Evolutionary conservation across 768 basidiomycete species (phyloP).

Genomic region (Panaeolus papilionaceus): DNA sequence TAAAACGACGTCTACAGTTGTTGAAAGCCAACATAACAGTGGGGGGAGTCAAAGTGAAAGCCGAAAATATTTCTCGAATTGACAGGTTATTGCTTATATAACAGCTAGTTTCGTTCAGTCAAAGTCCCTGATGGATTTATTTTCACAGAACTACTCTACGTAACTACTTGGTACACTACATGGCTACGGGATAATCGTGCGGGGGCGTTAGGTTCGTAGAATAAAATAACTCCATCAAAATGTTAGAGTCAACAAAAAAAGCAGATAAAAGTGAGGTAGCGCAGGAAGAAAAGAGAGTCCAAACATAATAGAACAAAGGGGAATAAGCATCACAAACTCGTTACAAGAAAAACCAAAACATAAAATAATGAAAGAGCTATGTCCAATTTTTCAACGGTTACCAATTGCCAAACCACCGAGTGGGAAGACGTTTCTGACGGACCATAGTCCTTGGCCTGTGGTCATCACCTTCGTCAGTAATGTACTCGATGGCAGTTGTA

Average conservation of each 20-base stretch:
- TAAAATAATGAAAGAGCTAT: constrained; percentile 29
- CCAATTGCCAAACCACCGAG: constrained; percentile 69
- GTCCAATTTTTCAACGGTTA: constrained; percentile 35
- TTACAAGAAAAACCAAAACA: constrained; percentile 33
- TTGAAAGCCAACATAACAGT: constrained; percentile 3
- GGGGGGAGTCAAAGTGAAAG: background rate
- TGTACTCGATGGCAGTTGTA: constrained; percentile 74
- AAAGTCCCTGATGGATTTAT: constrained; percentile 24
- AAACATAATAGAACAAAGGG: constrained; percentile 32
- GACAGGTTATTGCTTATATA: constrained; percentile 22
- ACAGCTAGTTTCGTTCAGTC: background rate
- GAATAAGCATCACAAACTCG: constrained; percentile 39
- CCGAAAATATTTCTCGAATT: too few species aligned
- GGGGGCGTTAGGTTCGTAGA: constrained; percentile 30
- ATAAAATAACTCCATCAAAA: constrained; percentile 35
- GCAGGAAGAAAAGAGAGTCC: constrained; percentile 26
- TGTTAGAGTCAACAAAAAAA: constrained; percentile 35
- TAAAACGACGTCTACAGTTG: background rate
- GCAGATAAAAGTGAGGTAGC: constrained; percentile 26
- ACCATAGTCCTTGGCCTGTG: constrained; percentile 46
- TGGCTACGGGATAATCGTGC: constrained; percentile 11
- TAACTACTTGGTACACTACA: constrained; percentile 14
- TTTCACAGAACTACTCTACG: constrained; percentile 36
- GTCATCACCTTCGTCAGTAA: constrained; percentile 66
- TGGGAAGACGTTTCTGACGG: constrained; percentile 54